Base-by-base conservation (phyloP, 1,139 yeast species). In the Debaryomyces sp. region DNA sequence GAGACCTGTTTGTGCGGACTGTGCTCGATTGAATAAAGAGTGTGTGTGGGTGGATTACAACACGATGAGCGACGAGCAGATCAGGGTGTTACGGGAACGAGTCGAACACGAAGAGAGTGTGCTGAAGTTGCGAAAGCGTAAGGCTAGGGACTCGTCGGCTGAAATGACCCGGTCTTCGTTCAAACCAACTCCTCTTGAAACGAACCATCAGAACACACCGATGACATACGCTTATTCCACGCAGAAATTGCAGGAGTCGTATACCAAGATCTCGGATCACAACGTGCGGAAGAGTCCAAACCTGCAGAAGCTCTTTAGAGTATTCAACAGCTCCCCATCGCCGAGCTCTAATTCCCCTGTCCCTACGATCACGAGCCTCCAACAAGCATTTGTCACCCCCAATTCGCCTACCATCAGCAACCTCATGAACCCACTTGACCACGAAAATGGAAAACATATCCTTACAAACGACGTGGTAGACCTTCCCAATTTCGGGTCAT, bases 1-100 rank as follows among this genome's bases (percentile, higher is more conserved):
- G 0, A 74, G 73, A 49, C 94, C 94, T 2, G 59, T 61, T 2
- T 87, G 94, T 59, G 62, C 71, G 0, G 89, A 85, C 49, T 85
- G 91, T 62, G 50, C 59, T 5, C 66, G 91, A 49, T 64, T 85
- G 27, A 70, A 75, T 2, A 71, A 83, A 43, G 74, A 70, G 29
- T 85, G 91, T 61, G 67, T 69, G 10, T 73, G 76, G 71, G 56
- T 70, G 9, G 76, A 71, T 49, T 48, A 50, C 38, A 58, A 60
- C 10, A 59, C 57, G 38, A 70, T 70, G 74, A 48, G 61, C 12
- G 66, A 64, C 40, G 58, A 52, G 6, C 66, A 68, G 39, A 61
- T 71, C 27, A 57, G 54, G 26, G 38, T 42, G 12, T 55, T 70
- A 34, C 63, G 61, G 45, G 55, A 57, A 30, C 54, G 57, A 41